These are phyloP conservation scores for sunflower (Helianthus annuus) DNA, from an alignment of 129 eudicot species.

Conservation along the genomic window HanXRQr2.0-SUNRISE NC_035436.2:8210787-8211286, in stretches of 20 bases:
- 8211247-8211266: too few species aligned
- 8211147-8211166: conserved; percentile 28
- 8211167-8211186: conserved; percentile 25
- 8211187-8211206: conserved; percentile 16
- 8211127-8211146: conserved; percentile 18
- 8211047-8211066: conserved; percentile 30
- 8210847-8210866: too few species aligned
- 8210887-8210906: conserved; percentile 29
- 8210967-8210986: background rate
- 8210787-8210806: conserved; percentile 24
- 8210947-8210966: background rate
- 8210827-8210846: too few species aligned
- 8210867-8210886: background rate
- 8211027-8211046: conserved; percentile 38
- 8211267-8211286: too few species aligned
- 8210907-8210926: conserved; percentile 17
- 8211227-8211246: too few species aligned
- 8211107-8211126: conserved; percentile 8
- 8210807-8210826: conserved; percentile 8
- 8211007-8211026: conserved; percentile 19
- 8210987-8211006: conserved; percentile 1
- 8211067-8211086: conserved; percentile 28
- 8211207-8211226: background rate
- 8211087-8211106: conserved; percentile 34
- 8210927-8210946: conserved; percentile 21